Conservation (phyloP, 805 yeast genomes). For the Teunomyces aglyptinius region DNA sequence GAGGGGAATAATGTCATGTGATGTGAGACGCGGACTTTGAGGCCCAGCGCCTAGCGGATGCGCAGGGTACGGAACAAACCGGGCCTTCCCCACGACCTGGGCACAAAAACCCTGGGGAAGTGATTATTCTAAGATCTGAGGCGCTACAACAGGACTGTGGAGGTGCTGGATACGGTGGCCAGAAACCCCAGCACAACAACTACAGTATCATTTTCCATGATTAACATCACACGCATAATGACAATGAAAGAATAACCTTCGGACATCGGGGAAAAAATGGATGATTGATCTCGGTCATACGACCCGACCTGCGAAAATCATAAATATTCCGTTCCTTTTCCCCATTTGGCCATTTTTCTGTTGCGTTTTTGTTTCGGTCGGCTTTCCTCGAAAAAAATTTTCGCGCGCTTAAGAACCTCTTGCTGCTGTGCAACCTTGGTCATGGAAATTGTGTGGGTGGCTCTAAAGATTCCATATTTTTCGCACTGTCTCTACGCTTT, state of each 20-base stretch:
- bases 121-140: too few species aligned
- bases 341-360: neutral
- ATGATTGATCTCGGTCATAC: neutral
- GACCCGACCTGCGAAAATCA: neutral
- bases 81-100: neutral
- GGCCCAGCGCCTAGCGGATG: constrained; percentile 1
- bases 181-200: too few species aligned
- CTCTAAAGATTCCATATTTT: too few species aligned
- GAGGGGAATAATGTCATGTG: constrained; percentile 1
- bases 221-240: too few species aligned
- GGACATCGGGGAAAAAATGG: neutral
- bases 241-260: too few species aligned
- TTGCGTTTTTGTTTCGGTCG: neutral
- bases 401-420: too few species aligned
- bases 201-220: too few species aligned
- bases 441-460: too few species aligned
- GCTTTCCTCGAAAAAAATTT: neutral
- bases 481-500: neutral
- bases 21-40: neutral
- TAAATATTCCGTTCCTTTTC: constrained; percentile 4
- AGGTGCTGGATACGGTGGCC: too few species aligned
- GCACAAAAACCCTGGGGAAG: neutral
- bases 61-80: neutral
- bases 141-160: neutral
- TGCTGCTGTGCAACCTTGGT: too few species aligned